These are phyloP conservation scores for Zanthoxylum bungeanum DNA, from an alignment of 345 rosid species.

Conservation along the genomic window DNA sequence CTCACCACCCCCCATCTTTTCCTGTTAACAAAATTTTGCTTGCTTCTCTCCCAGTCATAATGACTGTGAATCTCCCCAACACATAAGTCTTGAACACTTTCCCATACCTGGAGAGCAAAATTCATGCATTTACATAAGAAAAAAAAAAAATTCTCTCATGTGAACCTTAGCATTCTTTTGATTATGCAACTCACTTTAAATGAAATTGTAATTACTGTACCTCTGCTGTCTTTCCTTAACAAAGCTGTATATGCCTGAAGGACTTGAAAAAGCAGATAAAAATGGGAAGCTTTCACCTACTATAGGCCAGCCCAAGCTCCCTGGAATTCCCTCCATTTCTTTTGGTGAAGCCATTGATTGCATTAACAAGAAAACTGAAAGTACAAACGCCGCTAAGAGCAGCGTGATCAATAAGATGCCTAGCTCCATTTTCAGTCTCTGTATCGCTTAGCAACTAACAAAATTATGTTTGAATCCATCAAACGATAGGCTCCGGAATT, in stretches of 20 bases:
- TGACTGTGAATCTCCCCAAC: constrained; percentile 52
- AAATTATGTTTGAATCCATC: background rate
- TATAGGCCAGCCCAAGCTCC: constrained; percentile 60
- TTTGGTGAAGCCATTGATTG: constrained; percentile 41
- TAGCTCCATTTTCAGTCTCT: constrained; percentile 36
- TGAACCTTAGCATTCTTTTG: background rate
- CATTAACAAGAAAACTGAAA: constrained; percentile 24
- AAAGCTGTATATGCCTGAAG: constrained; percentile 57
- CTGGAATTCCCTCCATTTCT: constrained; percentile 55
- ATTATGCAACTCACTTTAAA: background rate
- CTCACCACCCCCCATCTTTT: constrained; percentile 69
- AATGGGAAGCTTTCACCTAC: constrained; percentile 62
- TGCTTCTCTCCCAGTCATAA: constrained; percentile 72
- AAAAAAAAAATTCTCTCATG: background rate
- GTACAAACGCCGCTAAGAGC: constrained; percentile 23
- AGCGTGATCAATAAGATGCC: constrained; percentile 26
- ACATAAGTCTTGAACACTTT: constrained; percentile 57
- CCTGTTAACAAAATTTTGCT: constrained; percentile 63
- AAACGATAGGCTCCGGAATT: background rate
- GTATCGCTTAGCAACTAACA: background rate
- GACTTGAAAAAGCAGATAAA: constrained; percentile 49
- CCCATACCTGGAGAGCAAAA: constrained; percentile 41
- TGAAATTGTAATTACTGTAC: constrained; percentile 12
- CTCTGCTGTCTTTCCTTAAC: constrained; percentile 54
- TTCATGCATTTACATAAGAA: background rate